Evolutionary conservation across 2,329 filamentous ascomycete species (phyloP).

Genomic region (Fusarium sterilihyphosum): DNA sequence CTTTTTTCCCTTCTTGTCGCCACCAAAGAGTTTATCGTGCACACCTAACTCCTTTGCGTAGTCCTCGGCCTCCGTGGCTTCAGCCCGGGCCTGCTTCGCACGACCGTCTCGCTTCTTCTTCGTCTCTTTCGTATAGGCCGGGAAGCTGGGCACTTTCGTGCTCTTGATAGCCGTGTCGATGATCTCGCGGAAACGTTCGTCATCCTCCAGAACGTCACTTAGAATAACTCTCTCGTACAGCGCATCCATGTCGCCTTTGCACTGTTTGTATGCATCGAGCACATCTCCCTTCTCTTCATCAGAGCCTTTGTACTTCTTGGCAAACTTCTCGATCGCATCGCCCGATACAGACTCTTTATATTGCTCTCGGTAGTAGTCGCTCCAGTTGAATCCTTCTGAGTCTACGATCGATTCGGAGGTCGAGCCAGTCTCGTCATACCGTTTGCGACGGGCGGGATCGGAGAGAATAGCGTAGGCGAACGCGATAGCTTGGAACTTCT

Average conservation of each 20-base stretch:
- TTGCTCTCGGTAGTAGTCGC: slow-evolving; percentile 86
- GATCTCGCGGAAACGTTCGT: slow-evolving; percentile 82
- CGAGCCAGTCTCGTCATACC: slow-evolving; percentile 90
- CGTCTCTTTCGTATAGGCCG: slow-evolving; percentile 78
- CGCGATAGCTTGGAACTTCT: slow-evolving; percentile 87
- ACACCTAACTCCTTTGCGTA: slow-evolving; percentile 79
- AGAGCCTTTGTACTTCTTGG: slow-evolving; percentile 82
- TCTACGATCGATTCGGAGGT: slow-evolving; percentile 85
- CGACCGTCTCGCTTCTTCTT: slow-evolving; percentile 70
- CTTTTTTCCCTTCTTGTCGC: slow-evolving; percentile 57
- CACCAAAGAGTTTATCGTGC: slow-evolving; percentile 73
- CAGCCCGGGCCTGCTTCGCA: slow-evolving; percentile 69
- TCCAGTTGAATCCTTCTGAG: slow-evolving; percentile 87
- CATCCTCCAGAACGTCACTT: slow-evolving; percentile 83
- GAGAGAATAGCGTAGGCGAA: slow-evolving; percentile 95
- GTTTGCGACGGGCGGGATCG: slow-evolving; percentile 79
- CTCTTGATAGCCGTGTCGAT: slow-evolving; percentile 82
- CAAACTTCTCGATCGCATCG: slow-evolving; percentile 79
- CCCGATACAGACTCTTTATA: slow-evolving; percentile 79
- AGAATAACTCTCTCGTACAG: slow-evolving; percentile 89
- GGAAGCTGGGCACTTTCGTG: slow-evolving; percentile 72
- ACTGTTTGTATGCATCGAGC: slow-evolving; percentile 77
- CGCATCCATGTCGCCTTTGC: slow-evolving; percentile 77
- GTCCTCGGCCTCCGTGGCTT: slow-evolving; percentile 78
- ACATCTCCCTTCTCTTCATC: slow-evolving; percentile 86